Percentiles rank a stretch among this genome's conserved stretches.
These are phyloP conservation scores for Ophiocordyceps camponoti-saundersi DNA, from an alignment of 2,329 filamentous ascomycete species.

Conservation along the genomic window DNA sequence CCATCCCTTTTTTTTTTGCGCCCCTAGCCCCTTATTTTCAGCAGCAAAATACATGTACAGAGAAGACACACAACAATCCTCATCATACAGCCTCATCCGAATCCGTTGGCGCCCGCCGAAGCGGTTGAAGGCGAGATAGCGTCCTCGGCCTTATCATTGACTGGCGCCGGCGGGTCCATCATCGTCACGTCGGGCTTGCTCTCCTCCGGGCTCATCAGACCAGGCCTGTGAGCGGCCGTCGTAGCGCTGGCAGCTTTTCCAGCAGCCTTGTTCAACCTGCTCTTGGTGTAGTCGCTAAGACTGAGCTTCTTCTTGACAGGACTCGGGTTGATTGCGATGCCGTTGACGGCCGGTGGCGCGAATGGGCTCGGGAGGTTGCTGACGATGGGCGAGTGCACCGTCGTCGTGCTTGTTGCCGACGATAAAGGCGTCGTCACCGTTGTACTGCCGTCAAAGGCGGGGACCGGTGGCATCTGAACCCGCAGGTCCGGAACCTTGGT, in stretches of 20 bases:
- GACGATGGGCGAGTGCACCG: slow-evolving; percentile 32
- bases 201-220: slow-evolving; percentile 17
- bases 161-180: slow-evolving; percentile 12
- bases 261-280: slow-evolving; percentile 36
- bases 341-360: slow-evolving; percentile 21
- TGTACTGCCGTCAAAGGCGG: slow-evolving; percentile 26
- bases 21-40: not conserved
- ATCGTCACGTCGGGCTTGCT: slow-evolving; percentile 17
- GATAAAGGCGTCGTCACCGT: slow-evolving; percentile 29
- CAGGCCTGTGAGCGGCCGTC: slow-evolving; percentile 14
- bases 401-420: slow-evolving; percentile 16
- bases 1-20: not conserved
- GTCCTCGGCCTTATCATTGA: slow-evolving; percentile 14
- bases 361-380: slow-evolving; percentile 25
- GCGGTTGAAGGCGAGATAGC: slow-evolving; percentile 6
- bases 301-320: slow-evolving; percentile 52
- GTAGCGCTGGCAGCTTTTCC: slow-evolving; percentile 14
- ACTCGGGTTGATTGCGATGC: slow-evolving; percentile 30
- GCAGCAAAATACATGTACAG: slow-evolving; percentile 5
- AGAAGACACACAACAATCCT: slow-evolving; percentile 1
- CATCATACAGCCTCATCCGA: slow-evolving; percentile 6
- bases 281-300: slow-evolving; percentile 47
- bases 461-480: slow-evolving; percentile 40
- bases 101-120: slow-evolving; percentile 11
- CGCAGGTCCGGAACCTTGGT: slow-evolving; percentile 27